Percentiles rank a stretch among this genome's conserved stretches.
Conservation (phyloP, 2,329 filamentous ascomycete genomes). For the Diaporthe vaccinii region DNA sequence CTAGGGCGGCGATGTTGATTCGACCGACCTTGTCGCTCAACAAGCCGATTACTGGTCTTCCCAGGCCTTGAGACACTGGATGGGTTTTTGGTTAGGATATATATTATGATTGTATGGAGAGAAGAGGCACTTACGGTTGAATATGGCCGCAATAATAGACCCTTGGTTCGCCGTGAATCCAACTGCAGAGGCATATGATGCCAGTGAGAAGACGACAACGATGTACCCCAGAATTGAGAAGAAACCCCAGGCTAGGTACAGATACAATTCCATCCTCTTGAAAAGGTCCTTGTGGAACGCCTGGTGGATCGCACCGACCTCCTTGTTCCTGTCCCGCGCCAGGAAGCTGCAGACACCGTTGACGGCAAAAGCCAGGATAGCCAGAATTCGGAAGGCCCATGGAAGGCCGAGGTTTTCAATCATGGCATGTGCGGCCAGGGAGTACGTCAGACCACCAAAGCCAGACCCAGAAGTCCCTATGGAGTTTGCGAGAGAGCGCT, state of each 20-base stretch:
- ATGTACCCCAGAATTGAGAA: conserved; percentile 82
- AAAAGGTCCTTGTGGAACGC: conserved; percentile 77
- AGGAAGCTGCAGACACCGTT: conserved; percentile 75
- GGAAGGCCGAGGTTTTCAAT: conserved; percentile 72
- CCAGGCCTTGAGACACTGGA: conserved; percentile 72
- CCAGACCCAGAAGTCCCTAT: conserved; percentile 78
- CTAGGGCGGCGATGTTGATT: conserved; percentile 78
- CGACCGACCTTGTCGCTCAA: conserved; percentile 78
- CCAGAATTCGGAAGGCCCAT: conserved; percentile 77
- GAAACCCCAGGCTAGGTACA: conserved; percentile 77
- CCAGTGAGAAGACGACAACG: conserved; percentile 81
- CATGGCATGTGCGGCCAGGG: conserved; percentile 76
- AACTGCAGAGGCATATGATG: conserved; percentile 78
- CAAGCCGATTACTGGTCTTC: conserved; percentile 79
- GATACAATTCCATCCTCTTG: conserved; percentile 70
- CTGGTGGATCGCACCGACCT: conserved; percentile 74
- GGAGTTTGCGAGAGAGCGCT: conserved; percentile 78
- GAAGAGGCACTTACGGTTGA: conserved; percentile 69
- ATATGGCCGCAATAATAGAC: conserved; percentile 77
- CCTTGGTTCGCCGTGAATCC: conserved; percentile 77
- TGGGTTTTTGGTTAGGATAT: not conserved
- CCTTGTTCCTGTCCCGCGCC: conserved; percentile 79
- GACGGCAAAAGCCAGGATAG: conserved; percentile 73
- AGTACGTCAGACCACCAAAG: conserved; percentile 80
- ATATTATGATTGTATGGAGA: not conserved